Evolutionary conservation across 1,139 yeast genomes (phyloP), one percentile per base, ranked within the genome.

Genomic region (Pichia sp.): DNA sequence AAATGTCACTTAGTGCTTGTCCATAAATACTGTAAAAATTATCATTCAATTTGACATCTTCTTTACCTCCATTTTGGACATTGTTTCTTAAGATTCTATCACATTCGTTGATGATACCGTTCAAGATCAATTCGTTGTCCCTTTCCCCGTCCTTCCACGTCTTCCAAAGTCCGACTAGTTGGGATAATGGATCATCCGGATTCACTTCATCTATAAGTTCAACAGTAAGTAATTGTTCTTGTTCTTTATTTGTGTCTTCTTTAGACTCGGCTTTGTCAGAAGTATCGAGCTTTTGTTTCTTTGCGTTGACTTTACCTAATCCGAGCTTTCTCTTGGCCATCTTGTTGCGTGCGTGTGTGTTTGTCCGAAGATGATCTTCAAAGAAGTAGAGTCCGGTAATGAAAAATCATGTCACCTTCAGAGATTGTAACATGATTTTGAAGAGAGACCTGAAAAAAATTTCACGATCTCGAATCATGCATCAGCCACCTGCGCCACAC

Each of bases 51-150:
- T 58, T 52, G 19, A 54, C 54, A 31, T 56, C 51, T 47, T 63
- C 59, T 3, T 59, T 49, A 12, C 65, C 65, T 4, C 68, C 68
- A 19, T 63, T 62, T 22, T 66, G 67, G 37, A 63, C 68, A 62
- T 58, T 50, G 47, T 74, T 72, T 58, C 96, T 74, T 56, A 89
- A 71, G 36, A 89, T 64, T 40, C 96, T 70, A 60, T 91, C 97
- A 67, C 96, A 86, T 65, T 93, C 98, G 60, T 93, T 96, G 19
- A 93, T 79, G 5, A 93, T 76, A 27, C 97, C 98, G 59, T 90
- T 86, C 45, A 90, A 69, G 35, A 89, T 77, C 53, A 76, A 69
- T 62, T 77, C 89, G 54, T 76, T 78, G 44, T 79, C 83, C 55
- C 77, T 76, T 17, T 77, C 81, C 3, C 84, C 73, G 39, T 71